phyloP scores from a whole-genome alignment of 2,329 filamentous ascomycete genomes.

The Emergomyces orientalis region DNA sequence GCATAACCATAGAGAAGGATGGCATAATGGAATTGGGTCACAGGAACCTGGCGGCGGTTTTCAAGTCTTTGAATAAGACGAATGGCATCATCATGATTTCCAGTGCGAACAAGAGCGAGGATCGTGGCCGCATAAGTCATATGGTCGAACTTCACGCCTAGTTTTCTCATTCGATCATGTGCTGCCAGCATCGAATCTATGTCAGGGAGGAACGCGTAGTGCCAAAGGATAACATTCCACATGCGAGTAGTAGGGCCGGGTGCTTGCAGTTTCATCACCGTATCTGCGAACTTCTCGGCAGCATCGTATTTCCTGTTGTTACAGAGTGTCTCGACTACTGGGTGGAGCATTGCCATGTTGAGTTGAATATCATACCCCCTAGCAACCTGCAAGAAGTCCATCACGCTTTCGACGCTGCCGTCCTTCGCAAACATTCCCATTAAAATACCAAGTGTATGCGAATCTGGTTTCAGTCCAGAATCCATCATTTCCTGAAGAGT shows the following conservation, averaged over 20 bases:
- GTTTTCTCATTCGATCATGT: slow-evolving; percentile 47
- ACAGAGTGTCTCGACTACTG: slow-evolving; percentile 60
- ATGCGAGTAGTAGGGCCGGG: slow-evolving; percentile 50
- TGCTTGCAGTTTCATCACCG: slow-evolving; percentile 44
- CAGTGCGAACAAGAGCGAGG: slow-evolving; percentile 45
- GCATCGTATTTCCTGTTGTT: slow-evolving; percentile 45
- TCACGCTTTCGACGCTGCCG: slow-evolving; percentile 63
- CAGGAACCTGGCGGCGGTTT: slow-evolving; percentile 28
- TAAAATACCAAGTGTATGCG: slow-evolving; percentile 59
- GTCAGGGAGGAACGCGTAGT: slow-evolving; percentile 57
- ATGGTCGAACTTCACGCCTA: slow-evolving; percentile 43
- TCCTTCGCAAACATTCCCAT: slow-evolving; percentile 61
- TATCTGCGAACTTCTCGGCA: slow-evolving; percentile 52
- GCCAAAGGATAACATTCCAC: slow-evolving; percentile 70
- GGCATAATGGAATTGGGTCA: slow-evolving; percentile 38
- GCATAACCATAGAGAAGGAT: slow-evolving; percentile 44
- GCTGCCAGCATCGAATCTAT: slow-evolving; percentile 45
- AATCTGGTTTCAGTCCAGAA: slow-evolving; percentile 45
- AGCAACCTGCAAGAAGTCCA: slow-evolving; percentile 56
- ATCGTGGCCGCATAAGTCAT: slow-evolving; percentile 56
- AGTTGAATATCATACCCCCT: slow-evolving; percentile 44
- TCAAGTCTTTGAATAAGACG: slow-evolving; percentile 40
- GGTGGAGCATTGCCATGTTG: slow-evolving; percentile 51
- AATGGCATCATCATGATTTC: slow-evolving; percentile 47
- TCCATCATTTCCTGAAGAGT: slow-evolving; percentile 54